phyloP scores from a whole-genome alignment of 192 early-diverging fungal species.

The Linderina pennispora region DNA sequence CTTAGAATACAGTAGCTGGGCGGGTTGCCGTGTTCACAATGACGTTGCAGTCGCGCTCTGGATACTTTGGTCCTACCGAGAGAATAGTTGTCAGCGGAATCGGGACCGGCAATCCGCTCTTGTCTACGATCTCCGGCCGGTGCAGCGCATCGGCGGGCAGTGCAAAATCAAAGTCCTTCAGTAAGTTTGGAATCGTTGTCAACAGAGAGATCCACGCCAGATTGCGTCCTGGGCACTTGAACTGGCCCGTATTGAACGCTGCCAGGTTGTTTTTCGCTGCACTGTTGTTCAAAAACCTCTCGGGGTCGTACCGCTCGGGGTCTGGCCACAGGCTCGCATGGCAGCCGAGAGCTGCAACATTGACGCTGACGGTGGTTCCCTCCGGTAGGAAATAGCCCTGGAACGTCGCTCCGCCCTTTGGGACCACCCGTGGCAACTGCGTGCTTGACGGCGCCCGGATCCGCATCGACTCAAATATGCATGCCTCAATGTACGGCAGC shows the following conservation, averaged over 20 bases:
- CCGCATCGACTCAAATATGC: constrained; percentile 2
- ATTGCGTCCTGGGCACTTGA: neutral
- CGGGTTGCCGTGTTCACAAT: too few relatives aligned
- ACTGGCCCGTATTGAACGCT: neutral
- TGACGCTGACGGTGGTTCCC: neutral
- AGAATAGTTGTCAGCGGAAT: neutral
- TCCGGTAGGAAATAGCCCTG: constrained; percentile 1
- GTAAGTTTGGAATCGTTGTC: neutral
- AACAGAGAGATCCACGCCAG: neutral
- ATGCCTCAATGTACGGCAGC: constrained; percentile 5
- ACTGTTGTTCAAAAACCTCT: neutral
- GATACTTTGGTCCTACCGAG: neutral
- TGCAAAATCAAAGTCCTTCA: neutral
- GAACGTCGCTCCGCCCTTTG: neutral
- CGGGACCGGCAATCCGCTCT: neutral
- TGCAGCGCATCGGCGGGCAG: neutral
- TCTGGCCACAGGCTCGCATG: neutral
- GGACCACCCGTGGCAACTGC: neutral
- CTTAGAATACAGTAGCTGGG: too few relatives aligned
- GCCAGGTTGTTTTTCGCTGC: neutral
- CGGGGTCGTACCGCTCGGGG: neutral
- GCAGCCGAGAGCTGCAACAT: neutral
- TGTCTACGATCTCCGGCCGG: neutral
- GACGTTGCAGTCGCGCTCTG: neutral
- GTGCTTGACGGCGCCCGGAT: neutral